Conservation (phyloP, 192 early-diverging fungal genomes). For the Coemansia umbellata region DNA sequence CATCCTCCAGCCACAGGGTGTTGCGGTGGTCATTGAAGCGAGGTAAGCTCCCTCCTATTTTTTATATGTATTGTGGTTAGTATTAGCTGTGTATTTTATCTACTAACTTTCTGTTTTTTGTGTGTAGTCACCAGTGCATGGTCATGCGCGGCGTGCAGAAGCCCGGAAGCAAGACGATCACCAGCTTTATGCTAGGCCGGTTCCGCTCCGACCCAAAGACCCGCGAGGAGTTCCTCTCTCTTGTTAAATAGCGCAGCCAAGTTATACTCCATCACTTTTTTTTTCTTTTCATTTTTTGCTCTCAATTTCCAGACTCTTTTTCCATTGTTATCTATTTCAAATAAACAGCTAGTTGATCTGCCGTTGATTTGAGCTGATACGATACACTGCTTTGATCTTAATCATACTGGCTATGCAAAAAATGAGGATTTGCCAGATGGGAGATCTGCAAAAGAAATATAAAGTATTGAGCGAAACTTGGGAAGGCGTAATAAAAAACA, state of each 20-base stretch:
- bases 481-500: too few species aligned
- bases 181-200: slow-evolving; percentile 90
- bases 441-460: too few species aligned
- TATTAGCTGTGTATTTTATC: background rate
- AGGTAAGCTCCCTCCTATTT: slow-evolving; percentile 51
- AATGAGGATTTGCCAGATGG: too few species aligned
- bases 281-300: background rate
- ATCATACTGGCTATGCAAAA: too few species aligned
- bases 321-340: too few species aligned
- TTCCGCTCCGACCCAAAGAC: slow-evolving; percentile 91
- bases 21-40: slow-evolving; percentile 97
- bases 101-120: slow-evolving; percentile 1
- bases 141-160: slow-evolving; percentile 97
- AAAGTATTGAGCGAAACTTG: too few species aligned
- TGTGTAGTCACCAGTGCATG: slow-evolving; percentile 87
- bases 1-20: slow-evolving; percentile 90
- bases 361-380: too few species aligned
- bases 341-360: too few species aligned
- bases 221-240: slow-evolving; percentile 92
- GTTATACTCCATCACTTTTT: background rate
- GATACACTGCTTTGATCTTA: too few species aligned
- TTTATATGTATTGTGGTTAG: slow-evolving; percentile 13
- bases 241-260: slow-evolving; percentile 49
- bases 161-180: slow-evolving; percentile 91
- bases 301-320: background rate